Base-by-base conservation (phyloP, 495 filamentous ascomycete genomes). In the Neurospora sp. region DNA sequence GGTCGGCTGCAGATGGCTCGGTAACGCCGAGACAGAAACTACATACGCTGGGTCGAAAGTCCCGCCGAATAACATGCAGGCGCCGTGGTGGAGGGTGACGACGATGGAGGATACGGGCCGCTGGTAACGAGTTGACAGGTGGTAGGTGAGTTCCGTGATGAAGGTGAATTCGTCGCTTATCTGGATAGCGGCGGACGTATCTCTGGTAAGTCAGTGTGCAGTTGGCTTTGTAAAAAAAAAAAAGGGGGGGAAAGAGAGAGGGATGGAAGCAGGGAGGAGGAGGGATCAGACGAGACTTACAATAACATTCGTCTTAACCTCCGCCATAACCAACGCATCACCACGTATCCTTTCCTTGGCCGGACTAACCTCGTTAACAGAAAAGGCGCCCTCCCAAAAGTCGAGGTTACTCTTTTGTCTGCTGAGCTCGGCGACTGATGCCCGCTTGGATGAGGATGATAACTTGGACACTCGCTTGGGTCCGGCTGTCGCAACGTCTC, bases 221-320 rank as follows among this genome's bases (percentile, higher is more conserved):
- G 27, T 31, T 31, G 27, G 27, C 27, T 27, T 27, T 27, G 27
- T 27, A 27, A 27, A 27, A 27, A 31, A 31, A 31, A 31, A 27
- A 27, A 31, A 31, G 3, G 0, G 0, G 27, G 27, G 27, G 0
- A 31, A 31, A 31, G 27, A 31, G 27, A 31, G 27, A 31, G 27
- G 2, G 39, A 20, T 11, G 22, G 18, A 31, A 18, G 12, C 10
- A 31, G 39, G 22, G 44, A 61, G 65, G 7, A 46, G 42, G 18
- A 39, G 40, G 40, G 40, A 42, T 10, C 39, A 53, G 59, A 73
- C 70, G 9, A 48, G 37, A 82, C 90, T 76, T 84, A 94, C 93
- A 78, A 90, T 92, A 42, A 89, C 88, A 78, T 96, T 97, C n/a
- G 93, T 93, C 77, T 89, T 90, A 39, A 98, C 80, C 78, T 97